Conservation (phyloP, 768 basidiomycete genomes). For the Calocybe cyanea region DNA sequence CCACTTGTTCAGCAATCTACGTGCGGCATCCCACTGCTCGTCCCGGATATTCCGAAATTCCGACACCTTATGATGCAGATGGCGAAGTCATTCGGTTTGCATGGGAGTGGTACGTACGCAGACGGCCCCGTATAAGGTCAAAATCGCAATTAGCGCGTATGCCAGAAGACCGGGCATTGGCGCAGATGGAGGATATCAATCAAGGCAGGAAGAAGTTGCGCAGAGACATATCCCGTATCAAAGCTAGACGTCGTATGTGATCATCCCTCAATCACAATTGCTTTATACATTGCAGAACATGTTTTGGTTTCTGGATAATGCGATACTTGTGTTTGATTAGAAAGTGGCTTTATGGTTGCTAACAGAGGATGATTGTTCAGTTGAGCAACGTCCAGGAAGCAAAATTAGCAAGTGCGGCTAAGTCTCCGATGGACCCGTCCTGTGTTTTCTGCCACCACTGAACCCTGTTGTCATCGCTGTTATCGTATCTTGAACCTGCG, state of each 20-base stretch:
- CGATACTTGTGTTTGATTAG: too few relatives aligned
- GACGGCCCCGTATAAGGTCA: slow-evolving; percentile 64
- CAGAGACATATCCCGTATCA: slow-evolving; percentile 20
- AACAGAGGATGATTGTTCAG: too few relatives aligned
- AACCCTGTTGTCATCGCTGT: too few relatives aligned
- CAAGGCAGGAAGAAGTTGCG: slow-evolving; percentile 21
- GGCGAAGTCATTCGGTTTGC: slow-evolving; percentile 88
- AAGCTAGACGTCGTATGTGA: slow-evolving; percentile 6
- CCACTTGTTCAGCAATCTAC: slow-evolving; percentile 88
- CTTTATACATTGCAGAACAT: too few relatives aligned
- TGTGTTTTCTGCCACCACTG: too few relatives aligned
- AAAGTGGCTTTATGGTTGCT: too few relatives aligned
- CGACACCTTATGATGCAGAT: slow-evolving; percentile 93
- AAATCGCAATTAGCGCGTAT: slow-evolving; percentile 56
- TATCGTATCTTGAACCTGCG: too few relatives aligned
- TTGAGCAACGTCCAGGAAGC: too few relatives aligned
- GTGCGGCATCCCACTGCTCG: slow-evolving; percentile 95
- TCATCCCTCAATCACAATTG: background rate
- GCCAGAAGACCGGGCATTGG: slow-evolving; percentile 60
- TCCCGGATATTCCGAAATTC: slow-evolving; percentile 94
- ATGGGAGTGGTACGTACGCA: slow-evolving; percentile 93
- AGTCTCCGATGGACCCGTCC: too few relatives aligned
- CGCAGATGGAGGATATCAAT: slow-evolving; percentile 28
- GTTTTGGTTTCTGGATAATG: too few relatives aligned
- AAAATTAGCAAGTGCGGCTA: too few relatives aligned